Evolutionary conservation across 768 basidiomycete species (phyloP), one percentile per base, ranked within the genome.

Genomic region (Russula griseocarnosa): DNA sequence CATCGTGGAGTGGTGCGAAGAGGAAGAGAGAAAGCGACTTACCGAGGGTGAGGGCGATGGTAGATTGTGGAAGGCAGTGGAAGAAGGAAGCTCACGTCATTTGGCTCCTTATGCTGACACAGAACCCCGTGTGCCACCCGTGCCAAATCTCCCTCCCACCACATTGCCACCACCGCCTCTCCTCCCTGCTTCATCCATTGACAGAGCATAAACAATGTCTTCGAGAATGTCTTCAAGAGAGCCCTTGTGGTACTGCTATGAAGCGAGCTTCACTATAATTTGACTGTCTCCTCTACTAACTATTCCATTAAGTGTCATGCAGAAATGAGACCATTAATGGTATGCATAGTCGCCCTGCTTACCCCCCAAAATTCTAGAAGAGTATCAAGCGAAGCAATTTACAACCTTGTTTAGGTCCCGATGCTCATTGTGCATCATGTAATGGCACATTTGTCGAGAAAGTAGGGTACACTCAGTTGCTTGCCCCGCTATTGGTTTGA

Each of bases 261-360:
- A 89, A 76, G 89, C 86, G 49, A 18, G 75, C 71, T 3, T 36
- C 16, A n/a, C 32, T 66, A 42, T 58, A 20, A 9, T 6, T 44
- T 24, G 26, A 52, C 54, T 53, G 55, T 20, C 26, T 22, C 66
- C 14, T 50, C 61, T 53, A 61, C 50, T 65, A 26, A 58, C 28
- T 40, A 7, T 59, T 55, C 36, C 50, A 63, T 16, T 71, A 32
- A 94, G 93, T 96, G 94, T 71, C 81, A 86, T 73, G 85, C 89
- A 58, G 91, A 95, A 76, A 94, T 92, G 91, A 78, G 87, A 58
- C 92, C 93, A 1, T 76, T 94, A 52, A 92, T 90, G 88, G 91
- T 92, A 67, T 47, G 65, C 63, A 62, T 18, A n/a, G 50, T n/a
- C 18, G 22, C 13, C 40, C 32, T 14, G 38, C 51, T 67, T 46